Base-by-base conservation (phyloP, 116 monocot species). In the Cymodocea nodosa region DNA sequence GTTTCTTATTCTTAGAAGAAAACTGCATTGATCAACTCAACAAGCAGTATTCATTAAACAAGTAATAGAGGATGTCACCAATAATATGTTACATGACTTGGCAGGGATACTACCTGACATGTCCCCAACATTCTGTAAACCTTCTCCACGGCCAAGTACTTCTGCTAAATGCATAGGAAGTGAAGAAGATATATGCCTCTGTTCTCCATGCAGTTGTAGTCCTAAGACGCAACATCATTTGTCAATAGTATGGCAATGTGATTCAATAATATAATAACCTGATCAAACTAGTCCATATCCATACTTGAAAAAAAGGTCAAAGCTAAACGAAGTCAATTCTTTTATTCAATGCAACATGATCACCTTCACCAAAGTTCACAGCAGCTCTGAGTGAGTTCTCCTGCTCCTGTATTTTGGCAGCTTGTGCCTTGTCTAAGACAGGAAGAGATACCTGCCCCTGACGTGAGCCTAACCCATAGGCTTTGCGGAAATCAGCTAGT, bases 321-420 rank as follows among this genome's bases (percentile, higher is more conserved):
- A 62, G n/a, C 16, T 16, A 37, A 62, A 39, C 4, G 11, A 62
- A 57, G 23, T 13, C 24, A 57, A 10, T 23, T 57, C 13, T 11
- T 20, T 17, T n/a, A 66, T 15, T 9, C 35, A 18, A 24, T 30
- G 44, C 17, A 71, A 56, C 22, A 15, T 24, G 35, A 16, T 15
- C 73, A 98, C 98, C 98, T 98, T 98, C 92, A 14, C 98, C 98
- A 77, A 65, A 77, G 77, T 98, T 92, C 19, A 92, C 76, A 62
- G 89, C 86, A 60, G 79, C 76, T 79, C 98, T 78, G 30, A 98
- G 80, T 30, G 78, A 63, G 65, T 84, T 86, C 59, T 98, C 98
- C 69, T 98, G 92, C 68, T 98, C 92, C 69, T 92, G 98, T 72
- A 92, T 92, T 76, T 98, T 98, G 40, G 98, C 89, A 73, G 80